Evolutionary conservation across 148 eudicot species (phyloP).

Genomic region (Vaccinium corymbosum): DNA sequence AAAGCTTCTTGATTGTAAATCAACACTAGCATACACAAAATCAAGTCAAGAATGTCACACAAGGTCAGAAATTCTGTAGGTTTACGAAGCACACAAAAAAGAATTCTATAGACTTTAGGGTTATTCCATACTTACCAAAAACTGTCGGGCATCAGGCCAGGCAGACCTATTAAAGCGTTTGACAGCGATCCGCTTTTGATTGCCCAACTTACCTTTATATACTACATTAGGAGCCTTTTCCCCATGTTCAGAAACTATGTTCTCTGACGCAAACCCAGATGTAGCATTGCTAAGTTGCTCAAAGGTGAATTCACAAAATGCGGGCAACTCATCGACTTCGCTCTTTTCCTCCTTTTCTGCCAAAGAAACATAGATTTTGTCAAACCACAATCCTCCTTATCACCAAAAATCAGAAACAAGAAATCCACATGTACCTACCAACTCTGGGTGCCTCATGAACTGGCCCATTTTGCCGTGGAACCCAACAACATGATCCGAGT

Average conservation of each 20-base stretch:
- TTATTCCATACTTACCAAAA: conserved; percentile 50
- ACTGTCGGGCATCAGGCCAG: conserved; percentile 90
- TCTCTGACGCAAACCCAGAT: conserved; percentile 87
- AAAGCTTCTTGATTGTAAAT: neutral
- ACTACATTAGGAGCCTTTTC: conserved; percentile 96
- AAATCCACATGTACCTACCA: conserved; percentile 29
- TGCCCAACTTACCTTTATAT: conserved; percentile 81
- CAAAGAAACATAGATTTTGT: conserved; percentile 10
- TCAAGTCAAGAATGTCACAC: neutral
- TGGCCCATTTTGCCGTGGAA: conserved; percentile 38
- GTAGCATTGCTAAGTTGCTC: conserved; percentile 81
- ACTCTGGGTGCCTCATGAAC: conserved; percentile 43
- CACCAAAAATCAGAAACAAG: neutral
- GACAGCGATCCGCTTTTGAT: conserved; percentile 77
- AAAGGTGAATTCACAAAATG: conserved; percentile 63
- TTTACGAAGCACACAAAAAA: neutral
- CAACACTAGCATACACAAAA: too few species aligned
- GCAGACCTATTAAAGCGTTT: conserved; percentile 93
- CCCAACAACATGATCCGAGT: conserved; percentile 55
- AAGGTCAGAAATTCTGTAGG: neutral
- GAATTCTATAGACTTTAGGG: neutral
- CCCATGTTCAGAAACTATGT: conserved; percentile 97
- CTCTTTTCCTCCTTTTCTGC: conserved; percentile 59
- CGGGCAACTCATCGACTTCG: conserved; percentile 50
- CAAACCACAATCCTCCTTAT: neutral